Base-by-base conservation (phyloP, 2,329 filamentous ascomycete species). In the Aspergillus fumigatiaffinis region DNA sequence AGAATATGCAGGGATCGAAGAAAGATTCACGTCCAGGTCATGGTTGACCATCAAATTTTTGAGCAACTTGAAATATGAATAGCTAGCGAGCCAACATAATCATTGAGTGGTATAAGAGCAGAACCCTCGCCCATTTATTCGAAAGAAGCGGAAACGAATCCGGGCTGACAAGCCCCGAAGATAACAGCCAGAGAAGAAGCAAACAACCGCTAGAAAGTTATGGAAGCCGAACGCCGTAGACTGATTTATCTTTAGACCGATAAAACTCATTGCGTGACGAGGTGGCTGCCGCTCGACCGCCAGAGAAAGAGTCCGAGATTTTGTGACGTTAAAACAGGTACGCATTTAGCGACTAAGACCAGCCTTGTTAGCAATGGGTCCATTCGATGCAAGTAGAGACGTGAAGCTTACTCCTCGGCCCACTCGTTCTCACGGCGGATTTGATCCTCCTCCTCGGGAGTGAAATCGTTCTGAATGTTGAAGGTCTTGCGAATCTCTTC, bases 381-480 rank as follows among this genome's bases (percentile, higher is more conserved):
- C 2, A 23, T 8, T 17, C 32, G 23, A 47, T 17, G 5, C 55
- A 38, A 44, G 21, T 25, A 20, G 46, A 35, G 10, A 57, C n/a
- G n/a, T 14, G 6, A 38, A 51, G 69, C 79, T 76, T 73, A 82
- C 79, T 94, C 90, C 81, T 94, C 90, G 49, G 90, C 90, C 90
- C 90, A 94, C 78, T 94, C 90, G 74, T 94, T 94, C 82, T 94
- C 90, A 3, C 90, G 86, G 56, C 90, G 88, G 63, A 94, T 99
- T 83, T 99, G 94, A 73, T 99, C 94, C 77, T 99, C 94, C 80
- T 99, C 94, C 77, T 99, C 94, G 2, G 93, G 91, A 0, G 94
- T 97, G 80, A 99, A 99, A 76, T 99, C 94, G 70, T 99, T 99
- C 71, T 95, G 94, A 71, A 99, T 99, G 80, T 99, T 99, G 82